Evolutionary conservation across 2,329 filamentous ascomycete species (phyloP).

Genomic region (Epicoccum nigrum): DNA sequence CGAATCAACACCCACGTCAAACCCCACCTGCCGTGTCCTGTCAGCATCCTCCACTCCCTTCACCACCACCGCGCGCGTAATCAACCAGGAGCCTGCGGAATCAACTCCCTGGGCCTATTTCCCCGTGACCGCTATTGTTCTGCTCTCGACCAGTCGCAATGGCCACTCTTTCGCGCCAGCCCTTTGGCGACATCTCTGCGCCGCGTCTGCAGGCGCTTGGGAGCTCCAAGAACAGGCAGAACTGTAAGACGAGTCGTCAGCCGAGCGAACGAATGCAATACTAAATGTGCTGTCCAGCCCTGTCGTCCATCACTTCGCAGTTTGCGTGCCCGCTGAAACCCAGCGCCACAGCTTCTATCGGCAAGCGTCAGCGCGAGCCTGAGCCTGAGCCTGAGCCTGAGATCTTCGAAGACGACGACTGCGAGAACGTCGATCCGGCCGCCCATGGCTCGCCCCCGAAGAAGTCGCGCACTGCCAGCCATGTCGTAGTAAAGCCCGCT

Average conservation of each 20-base stretch:
- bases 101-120: background rate
- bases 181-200: constrained; percentile 75
- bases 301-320: constrained; percentile 24
- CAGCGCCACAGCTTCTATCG: constrained; percentile 33
- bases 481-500: constrained; percentile 49
- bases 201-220: constrained; percentile 73
- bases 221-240: constrained; percentile 78
- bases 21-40: constrained; percentile 9
- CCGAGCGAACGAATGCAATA: background rate
- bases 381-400: constrained; percentile 47
- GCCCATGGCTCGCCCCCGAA: constrained; percentile 59
- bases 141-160: constrained; percentile 22
- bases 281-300: constrained; percentile 42
- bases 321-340: constrained; percentile 45
- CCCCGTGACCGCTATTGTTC: background rate
- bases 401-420: constrained; percentile 56
- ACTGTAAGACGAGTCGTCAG: constrained; percentile 49
- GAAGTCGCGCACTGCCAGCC: constrained; percentile 54
- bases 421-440: constrained; percentile 65
- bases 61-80: background rate
- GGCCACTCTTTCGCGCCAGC: constrained; percentile 66
- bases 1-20: constrained; percentile 2
- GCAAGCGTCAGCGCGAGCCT: constrained; percentile 54
- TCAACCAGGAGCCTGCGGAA: background rate
- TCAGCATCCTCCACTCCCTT: constrained; percentile 6